Base-by-base conservation (phyloP, 108 stramenopile genomes). In the Cyclotella atomus region DNA sequence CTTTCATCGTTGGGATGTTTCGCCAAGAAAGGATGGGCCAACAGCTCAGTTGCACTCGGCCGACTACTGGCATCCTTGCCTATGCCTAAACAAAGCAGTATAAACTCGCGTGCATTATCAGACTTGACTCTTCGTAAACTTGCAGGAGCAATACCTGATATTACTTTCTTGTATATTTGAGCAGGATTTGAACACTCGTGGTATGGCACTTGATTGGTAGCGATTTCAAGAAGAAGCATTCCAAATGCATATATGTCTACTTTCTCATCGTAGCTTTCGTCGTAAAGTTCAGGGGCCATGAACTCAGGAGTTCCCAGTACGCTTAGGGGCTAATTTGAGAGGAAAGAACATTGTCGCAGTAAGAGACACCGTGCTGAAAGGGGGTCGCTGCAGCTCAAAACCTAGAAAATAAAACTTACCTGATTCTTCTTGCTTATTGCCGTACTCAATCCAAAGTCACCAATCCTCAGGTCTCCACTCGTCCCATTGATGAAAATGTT, bases 221-320 rank as follows among this genome's bases (percentile, higher is more conserved):
- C 89, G 82, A 99, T 98, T 83, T 99, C 98, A 47, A 99, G 84
- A 45, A 97, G 82, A 70, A 93, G 93, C 98, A 99, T 98, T 52
- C 99, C 99, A 85, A 99, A 98, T 4, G 99, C 97, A 67, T 98
- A 99, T 45, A 99, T 95, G 79, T 99, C 99, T 16, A 99, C 95
- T 82, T 98, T 98, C 67, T 97, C 96, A 65, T 97, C 91, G 81
- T 98, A 98, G 41, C 80, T 81, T 76, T 98, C 98, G 53, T 99
- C 98, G 70, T 98, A 98, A 38, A 97, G 89, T 70, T 98, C 99
- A 7, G 99, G 99, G 27, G 99, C 98, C 99, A 99, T 99, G 80
- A 98, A 99, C 81, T 98, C 97, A 7, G 99, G 99, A 54, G 99
- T 99, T 32, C 99, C 99, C 4, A 97, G 85, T 24, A 98, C 95